These are phyloP conservation scores for Trichoderma arundinaceum DNA, from an alignment of 2,329 filamentous ascomycete genomes.

Conservation along the genomic window DNA sequence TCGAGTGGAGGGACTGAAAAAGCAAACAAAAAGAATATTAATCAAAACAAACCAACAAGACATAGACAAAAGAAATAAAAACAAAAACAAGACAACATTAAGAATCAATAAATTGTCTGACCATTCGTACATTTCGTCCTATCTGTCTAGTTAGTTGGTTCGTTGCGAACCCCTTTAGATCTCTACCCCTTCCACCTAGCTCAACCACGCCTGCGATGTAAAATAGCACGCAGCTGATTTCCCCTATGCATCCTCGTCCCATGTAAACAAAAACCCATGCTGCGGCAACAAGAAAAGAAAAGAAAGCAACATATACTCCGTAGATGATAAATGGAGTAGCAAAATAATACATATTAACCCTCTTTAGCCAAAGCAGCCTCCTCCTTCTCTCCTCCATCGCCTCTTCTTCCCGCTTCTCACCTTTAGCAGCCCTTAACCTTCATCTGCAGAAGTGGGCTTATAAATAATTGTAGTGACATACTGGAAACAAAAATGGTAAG, in stretches of 20 bases:
- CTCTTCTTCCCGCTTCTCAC: neutral
- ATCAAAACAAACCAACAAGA: slow-evolving; percentile 19
- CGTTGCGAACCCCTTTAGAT: slow-evolving; percentile 22
- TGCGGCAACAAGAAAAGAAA: neutral
- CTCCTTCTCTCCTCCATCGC: neutral
- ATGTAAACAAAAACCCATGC: neutral
- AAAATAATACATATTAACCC: slow-evolving; percentile 11
- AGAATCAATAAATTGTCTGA: slow-evolving; percentile 10
- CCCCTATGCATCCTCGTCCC: neutral
- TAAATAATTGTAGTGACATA: slow-evolving; percentile 98
- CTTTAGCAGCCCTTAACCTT: slow-evolving; percentile 40
- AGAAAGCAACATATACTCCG: neutral
- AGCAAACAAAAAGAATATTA: slow-evolving; percentile 31
- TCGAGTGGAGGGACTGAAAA: slow-evolving; percentile 73
- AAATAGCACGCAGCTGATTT: neutral
- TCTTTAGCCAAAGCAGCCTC: neutral
- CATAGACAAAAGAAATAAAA: neutral
- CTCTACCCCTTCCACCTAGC: neutral
- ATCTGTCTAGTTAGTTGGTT: slow-evolving; percentile 17
- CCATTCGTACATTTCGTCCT: slow-evolving; percentile 8
- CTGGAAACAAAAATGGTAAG: slow-evolving; percentile 52
- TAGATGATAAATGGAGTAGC: neutral
- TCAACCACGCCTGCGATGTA: neutral
- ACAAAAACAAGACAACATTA: neutral
- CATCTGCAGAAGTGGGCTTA: slow-evolving; percentile 76